phyloP scores from a whole-genome alignment of 495 filamentous ascomycete genomes.

The Aspergillus cristatus region DNA sequence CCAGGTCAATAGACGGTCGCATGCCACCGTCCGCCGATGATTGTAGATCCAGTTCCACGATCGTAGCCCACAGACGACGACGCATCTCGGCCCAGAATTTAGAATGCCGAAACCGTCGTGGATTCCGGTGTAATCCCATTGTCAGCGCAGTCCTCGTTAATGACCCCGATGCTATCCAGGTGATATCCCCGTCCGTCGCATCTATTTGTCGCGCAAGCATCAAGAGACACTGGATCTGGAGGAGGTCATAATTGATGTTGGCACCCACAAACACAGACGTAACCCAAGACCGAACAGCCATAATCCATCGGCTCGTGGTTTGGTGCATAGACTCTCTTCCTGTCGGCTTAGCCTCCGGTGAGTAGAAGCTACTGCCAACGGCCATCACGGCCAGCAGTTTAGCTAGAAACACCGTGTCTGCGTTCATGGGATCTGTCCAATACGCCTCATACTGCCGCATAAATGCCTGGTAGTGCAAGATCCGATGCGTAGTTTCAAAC shows the following conservation, averaged over 20 bases:
- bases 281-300: slow-evolving; percentile 48
- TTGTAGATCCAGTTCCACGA: slow-evolving; percentile 51
- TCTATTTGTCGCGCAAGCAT: slow-evolving; percentile 44
- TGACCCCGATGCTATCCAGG: slow-evolving; percentile 47
- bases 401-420: slow-evolving; percentile 27
- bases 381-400: slow-evolving; percentile 46
- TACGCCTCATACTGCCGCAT: slow-evolving; percentile 41
- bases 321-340: slow-evolving; percentile 19
- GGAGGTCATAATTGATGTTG: slow-evolving; percentile 36
- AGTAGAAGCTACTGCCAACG: slow-evolving; percentile 41
- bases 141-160: slow-evolving; percentile 47
- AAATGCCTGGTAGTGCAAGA: slow-evolving; percentile 51
- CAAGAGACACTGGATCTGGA: slow-evolving; percentile 48
- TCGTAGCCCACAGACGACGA: slow-evolving; percentile 52
- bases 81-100: slow-evolving; percentile 44
- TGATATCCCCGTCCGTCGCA: slow-evolving; percentile 42
- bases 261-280: slow-evolving; percentile 43
- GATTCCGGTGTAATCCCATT: slow-evolving; percentile 52
- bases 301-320: slow-evolving; percentile 40
- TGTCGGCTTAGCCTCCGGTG: slow-evolving; percentile 11
- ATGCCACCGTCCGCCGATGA: slow-evolving; percentile 47
- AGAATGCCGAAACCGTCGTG: slow-evolving; percentile 41
- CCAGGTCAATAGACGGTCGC: slow-evolving; percentile 36
- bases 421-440: slow-evolving; percentile 32
- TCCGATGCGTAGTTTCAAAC: slow-evolving; percentile 48